Base-by-base conservation (phyloP, 2,329 filamentous ascomycete genomes). In the Aureobasidium sp. region DNA sequence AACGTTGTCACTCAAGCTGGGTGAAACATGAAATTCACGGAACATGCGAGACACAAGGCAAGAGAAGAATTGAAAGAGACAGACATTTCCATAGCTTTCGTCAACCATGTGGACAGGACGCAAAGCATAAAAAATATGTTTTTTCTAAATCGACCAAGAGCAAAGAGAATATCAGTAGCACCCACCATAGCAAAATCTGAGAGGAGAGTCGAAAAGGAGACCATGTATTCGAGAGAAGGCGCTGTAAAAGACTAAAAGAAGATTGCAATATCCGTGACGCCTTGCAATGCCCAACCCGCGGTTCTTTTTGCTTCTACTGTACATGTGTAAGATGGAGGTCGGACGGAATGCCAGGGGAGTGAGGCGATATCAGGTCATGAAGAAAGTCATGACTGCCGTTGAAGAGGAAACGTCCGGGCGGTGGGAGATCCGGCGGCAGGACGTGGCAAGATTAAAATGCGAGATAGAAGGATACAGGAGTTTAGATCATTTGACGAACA, bases 221-320 rank as follows among this genome's bases (percentile, higher is more conserved):
- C 47, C 16, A 51, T 60, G 37, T 42, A 60, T 60, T 51, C n/a
- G 37, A 51, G 27, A 50, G n/a, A 60, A 44, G 32, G 16, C 57
- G 45, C 37, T 60, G 37, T 47, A 45, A 50, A 51, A 44, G 21
- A 47, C 32, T 47, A 47, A 47, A 42, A 59, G 55, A 47, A 49
- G 44, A 59, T 51, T 51, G 29, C 21, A 21, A 21, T 21, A 60
- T 51, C 57, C 57, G 39, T 49, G 47, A 60, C 57, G 57, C 57
- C 57, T 60, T 51, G 57, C 57, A 60, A 60, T 60, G 57, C 57
- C 47, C 57, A 60, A 60, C 57, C 57, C 36, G n/a, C 36, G 45
- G 2, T 42, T 36, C 27, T 51, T 51, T 59, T 60, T 51, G 36
- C 37, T 51, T 60, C 45, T 60, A 60, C 36, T 60, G 57, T 60